Conservation (phyloP, 208 protist species). For the Balamuthia mandrillaris region DNA sequence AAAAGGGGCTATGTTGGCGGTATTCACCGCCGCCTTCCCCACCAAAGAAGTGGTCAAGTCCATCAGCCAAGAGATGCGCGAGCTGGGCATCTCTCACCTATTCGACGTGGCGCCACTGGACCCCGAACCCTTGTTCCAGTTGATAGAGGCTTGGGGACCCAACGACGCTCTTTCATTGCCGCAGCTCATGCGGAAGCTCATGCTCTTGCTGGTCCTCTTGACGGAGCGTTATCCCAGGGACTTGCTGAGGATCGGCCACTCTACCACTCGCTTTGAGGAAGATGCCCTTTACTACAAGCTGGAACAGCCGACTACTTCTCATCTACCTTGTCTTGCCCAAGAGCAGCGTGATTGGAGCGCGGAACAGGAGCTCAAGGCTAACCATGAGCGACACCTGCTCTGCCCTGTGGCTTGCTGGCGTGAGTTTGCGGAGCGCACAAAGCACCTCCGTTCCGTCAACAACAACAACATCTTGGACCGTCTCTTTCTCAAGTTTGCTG, state of each 20-base stretch:
- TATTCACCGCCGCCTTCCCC: neutral
- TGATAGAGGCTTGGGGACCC: no score
- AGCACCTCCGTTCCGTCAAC: no score
- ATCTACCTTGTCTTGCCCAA: no score
- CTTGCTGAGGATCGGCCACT: slow-evolving; percentile 4
- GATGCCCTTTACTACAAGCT: no score
- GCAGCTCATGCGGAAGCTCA: neutral
- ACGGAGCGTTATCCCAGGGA: neutral
- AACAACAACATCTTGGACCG: no score
- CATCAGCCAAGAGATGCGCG: neutral
- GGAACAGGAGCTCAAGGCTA: no score
- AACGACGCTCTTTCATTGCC: neutral
- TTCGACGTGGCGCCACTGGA: neutral
- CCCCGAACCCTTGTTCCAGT: neutral
- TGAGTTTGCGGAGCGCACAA: no score
- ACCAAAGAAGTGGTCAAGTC: neutral
- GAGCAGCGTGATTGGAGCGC: no score
- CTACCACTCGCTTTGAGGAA: neutral
- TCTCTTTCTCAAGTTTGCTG: no score
- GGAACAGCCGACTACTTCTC: no score
- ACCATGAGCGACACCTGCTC: no score
- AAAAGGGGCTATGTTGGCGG: neutral
- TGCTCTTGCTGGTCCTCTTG: neutral
- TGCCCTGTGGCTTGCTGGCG: no score
- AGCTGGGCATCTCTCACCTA: neutral